Evolutionary conservation across 768 basidiomycete genomes (phyloP), one percentile per base, ranked within the genome.

Genomic region (Agaricus subrufescens): DNA sequence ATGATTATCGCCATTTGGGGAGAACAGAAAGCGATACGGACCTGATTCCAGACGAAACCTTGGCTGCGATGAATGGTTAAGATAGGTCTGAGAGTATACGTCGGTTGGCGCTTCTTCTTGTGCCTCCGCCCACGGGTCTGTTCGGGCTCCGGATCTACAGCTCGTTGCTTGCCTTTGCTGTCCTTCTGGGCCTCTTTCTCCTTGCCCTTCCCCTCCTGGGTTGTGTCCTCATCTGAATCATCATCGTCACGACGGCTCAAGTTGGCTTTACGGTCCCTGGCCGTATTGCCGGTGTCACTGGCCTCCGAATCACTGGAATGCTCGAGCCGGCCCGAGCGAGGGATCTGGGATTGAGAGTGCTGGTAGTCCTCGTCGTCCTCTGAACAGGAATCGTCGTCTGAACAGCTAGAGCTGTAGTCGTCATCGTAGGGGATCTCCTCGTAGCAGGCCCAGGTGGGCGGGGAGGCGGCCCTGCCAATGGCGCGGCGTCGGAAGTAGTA

Each of bases 31-130:
- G 29, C 19, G 50, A 70, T 84, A 47, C 51, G 7, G 34, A 89
- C 90, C 79, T 92, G 91, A 64, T 93, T 93, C 91, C 91, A 93
- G 1, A 93, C 91, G 63, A 93, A 93, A 11, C 91, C 91, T 69
- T 93, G 89, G 63, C 89, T 91, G 66, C 79, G 79, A 66, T 92
- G 90, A 53, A 93, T 93, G 42, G 91, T 93, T 68, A 92, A 67
- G 69, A 93, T 92, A 34, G 91, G 91, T 15, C 91, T 82, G 43
- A 91, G 80, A 25, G 85, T 80, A 62, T 79, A 83, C 15, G 81
- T 76, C 3, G 77, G 74, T 40, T 80, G 80, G 58, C 76, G 78
- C 67, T 79, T 81, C 68, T 74, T 77, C 65, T 71, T 77, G 64
- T 73, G 77, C 60, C 71, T 67, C 37, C 60, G 34, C 43, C 54